Base-by-base conservation (phyloP, 2,329 filamentous ascomycete species). In the Pseudocercospora crystallina region DNA sequence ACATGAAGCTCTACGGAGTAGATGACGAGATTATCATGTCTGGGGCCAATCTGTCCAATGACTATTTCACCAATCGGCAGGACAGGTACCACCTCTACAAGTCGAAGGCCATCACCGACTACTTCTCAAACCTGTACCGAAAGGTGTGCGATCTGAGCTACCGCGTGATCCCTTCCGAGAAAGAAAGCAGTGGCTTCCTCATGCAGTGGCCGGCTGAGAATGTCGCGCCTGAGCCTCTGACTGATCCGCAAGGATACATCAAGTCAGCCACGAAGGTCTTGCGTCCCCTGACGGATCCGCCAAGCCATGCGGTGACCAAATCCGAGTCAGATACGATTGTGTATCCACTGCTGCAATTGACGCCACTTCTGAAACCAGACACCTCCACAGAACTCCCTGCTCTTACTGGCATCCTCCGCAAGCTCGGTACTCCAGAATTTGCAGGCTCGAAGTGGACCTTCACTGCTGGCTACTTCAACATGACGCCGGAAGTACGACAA, bases 391-490 rank as follows among this genome's bases (percentile, higher is more conserved):
- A 99, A 69, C 84, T 94, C 10, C 90, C 89, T 1, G 86, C 87
- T 12, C 75, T 99, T 13, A 89, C 83, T 0, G 81, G 81, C 39
- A 80, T 97, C 34, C 79, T 97, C 3, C 80, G 80, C 37, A 81
- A 80, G 1, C 79, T 96, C 3, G 79, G 85, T 0, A 73, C 70
- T 80, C 86, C 0, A 15, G 73, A 78, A 5, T 87, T 89, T 62
- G 74, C 77, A 8, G 79, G 82, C 31, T 88, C 87, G 0, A 86
- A 83, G 11, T 99, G 94, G 94, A 94, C 90, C 0, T 97, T 99
- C 69, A 97, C 94, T 1, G 94, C 94, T 0, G 94, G 94, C 45
- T 99, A 99, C 74, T 99, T 99, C 76, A 99, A 99, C 74, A 95
- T 95, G 49, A 90, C 90, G 5, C 87, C 90, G 0, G 84, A 85